A percentile compares a stretch with the other conserved stretches of the same genome.
Conservation (phyloP, 345 rosid species). For the Aethionema arabicum region DNA sequence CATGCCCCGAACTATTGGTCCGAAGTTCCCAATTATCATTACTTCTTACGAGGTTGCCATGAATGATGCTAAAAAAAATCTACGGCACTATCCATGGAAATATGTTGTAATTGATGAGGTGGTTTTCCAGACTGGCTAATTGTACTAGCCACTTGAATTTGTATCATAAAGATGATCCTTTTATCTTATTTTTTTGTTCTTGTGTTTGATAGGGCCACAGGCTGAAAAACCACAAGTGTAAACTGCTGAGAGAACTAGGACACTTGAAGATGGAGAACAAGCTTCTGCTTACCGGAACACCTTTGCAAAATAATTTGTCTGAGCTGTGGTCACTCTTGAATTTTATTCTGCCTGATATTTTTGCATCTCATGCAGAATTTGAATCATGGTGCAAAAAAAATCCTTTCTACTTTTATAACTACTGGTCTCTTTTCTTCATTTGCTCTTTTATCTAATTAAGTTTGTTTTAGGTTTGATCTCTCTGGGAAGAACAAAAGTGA, state of each 20-base stretch:
- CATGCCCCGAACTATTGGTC: constrained; percentile 70
- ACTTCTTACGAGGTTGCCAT: constrained; percentile 95
- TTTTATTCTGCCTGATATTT: constrained; percentile 93
- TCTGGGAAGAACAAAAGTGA: constrained; percentile 61
- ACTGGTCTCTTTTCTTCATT: neutral
- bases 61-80: constrained; percentile 58
- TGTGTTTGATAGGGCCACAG: constrained; percentile 72
- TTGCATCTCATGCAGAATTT: constrained; percentile 89
- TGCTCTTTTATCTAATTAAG: constrained; percentile 11
- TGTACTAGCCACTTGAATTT: neutral
- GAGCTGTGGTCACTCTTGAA: constrained; percentile 98
- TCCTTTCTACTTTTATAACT: neutral
- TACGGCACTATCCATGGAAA: constrained; percentile 82
- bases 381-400: constrained; percentile 71
- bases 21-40: constrained; percentile 77
- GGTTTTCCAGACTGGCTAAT: constrained; percentile 20
- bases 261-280: constrained; percentile 60
- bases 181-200: constrained; percentile 12
- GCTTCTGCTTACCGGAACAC: constrained; percentile 92
- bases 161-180: constrained; percentile 8
- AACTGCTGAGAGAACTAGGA: constrained; percentile 66
- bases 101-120: constrained; percentile 97
- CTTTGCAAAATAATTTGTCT: constrained; percentile 87
- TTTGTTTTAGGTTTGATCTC: constrained; percentile 74
- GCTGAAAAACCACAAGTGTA: constrained; percentile 84